A percentile compares a stretch with the other conserved stretches of the same genome.
These are phyloP conservation scores for Lolium rigidum DNA, from an alignment of 176 grass and related monocot species.

Conservation along the genomic window DNA sequence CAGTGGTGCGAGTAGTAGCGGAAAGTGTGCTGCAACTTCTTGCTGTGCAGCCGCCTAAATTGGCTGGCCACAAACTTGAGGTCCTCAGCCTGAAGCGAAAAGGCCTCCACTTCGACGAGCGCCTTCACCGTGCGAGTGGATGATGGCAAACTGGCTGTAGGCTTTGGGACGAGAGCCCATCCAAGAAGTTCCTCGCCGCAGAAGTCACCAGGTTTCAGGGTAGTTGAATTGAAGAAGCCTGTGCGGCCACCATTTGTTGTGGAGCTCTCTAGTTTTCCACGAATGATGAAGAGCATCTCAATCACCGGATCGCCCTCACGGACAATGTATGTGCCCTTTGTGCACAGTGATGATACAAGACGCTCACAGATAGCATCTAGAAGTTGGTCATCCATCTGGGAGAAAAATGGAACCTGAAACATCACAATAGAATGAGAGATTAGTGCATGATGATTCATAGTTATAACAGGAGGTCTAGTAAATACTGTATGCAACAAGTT, in stretches of 20 bases:
- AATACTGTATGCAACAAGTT: not conserved
- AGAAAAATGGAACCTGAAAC: constrained; percentile 89
- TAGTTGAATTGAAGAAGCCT: constrained; percentile 90
- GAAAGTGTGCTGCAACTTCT: constrained; percentile 88
- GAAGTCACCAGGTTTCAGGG: constrained; percentile 80
- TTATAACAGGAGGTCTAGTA: not conserved
- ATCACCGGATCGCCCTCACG: constrained; percentile 93
- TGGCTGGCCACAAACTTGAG: constrained; percentile 96
- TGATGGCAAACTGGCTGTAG: constrained; percentile 75
- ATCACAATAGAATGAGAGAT: not conserved
- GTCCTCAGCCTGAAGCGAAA: constrained; percentile 81
- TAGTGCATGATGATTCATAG: not conserved
- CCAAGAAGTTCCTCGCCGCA: constrained; percentile 89
- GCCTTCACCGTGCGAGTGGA: constrained; percentile 81
- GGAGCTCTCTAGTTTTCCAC: constrained; percentile 92
- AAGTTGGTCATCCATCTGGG: constrained; percentile 92
- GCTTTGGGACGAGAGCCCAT: constrained; percentile 90
- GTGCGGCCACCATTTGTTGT: constrained; percentile 92
- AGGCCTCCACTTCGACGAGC: constrained; percentile 88
- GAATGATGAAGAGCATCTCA: constrained; percentile 98
- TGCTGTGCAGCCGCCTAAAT: constrained; percentile 94
- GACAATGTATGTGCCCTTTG: constrained; percentile 84
- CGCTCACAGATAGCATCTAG: constrained; percentile 94
- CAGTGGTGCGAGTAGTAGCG: constrained; percentile 87
- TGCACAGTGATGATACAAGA: constrained; percentile 90